Evolutionary conservation across 495 filamentous ascomycete species (phyloP).

Genomic region (Hyphodiscus hymeniophilus): DNA sequence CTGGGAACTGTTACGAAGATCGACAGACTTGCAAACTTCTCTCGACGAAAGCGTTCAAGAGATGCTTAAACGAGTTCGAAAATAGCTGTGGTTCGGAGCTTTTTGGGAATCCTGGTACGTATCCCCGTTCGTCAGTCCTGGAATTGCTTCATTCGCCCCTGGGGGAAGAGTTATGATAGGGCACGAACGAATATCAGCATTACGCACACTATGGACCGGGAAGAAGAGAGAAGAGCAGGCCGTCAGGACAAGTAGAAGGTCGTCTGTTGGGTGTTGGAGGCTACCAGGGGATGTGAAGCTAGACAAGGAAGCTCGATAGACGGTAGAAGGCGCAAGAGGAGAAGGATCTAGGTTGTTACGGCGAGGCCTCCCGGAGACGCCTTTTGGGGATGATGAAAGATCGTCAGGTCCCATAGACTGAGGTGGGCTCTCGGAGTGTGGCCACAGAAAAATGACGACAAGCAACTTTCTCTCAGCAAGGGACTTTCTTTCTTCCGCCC

Average conservation of each 20-base stretch:
- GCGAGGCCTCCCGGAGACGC: constrained; percentile 5
- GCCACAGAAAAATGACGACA: no score
- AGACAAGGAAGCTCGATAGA: no score
- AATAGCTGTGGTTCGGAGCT: neutral
- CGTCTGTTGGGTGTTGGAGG: no score
- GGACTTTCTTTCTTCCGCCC: no score
- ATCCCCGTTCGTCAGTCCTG: constrained; percentile 7
- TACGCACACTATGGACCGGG: neutral
- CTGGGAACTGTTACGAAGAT: neutral
- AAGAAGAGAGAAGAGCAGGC: no score
- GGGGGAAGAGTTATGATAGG: constrained; percentile 5
- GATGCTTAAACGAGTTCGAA: neutral
- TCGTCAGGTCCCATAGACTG: constrained; percentile 13
- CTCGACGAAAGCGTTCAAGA: neutral
- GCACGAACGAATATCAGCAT: constrained; percentile 2
- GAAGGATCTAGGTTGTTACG: neutral
- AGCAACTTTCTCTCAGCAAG: neutral
- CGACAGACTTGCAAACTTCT: neutral
- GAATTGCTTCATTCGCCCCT: neutral
- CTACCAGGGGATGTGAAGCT: no score
- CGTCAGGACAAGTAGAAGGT: no score
- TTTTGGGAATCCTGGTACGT: neutral
- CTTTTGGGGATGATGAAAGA: neutral
- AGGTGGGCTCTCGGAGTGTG: no score
- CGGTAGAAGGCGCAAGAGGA: no score